phyloP scores from a whole-genome alignment of 2,329 filamentous ascomycete genomes.

The Capronia epimyces region DNA sequence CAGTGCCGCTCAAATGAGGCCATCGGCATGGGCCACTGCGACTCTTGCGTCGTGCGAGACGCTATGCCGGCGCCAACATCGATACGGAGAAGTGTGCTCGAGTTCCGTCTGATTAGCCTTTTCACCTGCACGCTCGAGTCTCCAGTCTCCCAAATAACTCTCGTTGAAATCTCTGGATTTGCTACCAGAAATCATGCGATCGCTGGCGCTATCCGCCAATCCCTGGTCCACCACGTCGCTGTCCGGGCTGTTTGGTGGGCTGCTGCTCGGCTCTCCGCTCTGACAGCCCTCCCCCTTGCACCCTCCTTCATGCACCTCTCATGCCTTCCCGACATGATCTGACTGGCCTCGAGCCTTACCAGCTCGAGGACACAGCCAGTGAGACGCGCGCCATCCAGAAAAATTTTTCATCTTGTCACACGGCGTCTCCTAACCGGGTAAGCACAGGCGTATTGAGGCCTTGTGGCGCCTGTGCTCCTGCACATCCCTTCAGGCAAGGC shows the following conservation, averaged over 20 bases:
- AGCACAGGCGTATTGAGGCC: constrained; percentile 15
- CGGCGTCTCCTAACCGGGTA: constrained; percentile 18
- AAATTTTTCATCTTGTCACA: constrained; percentile 24
- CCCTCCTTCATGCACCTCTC: constrained; percentile 9
- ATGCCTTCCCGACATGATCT: constrained; percentile 9
- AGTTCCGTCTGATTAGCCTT: background rate
- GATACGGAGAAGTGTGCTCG: background rate
- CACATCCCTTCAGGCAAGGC: constrained; percentile 19
- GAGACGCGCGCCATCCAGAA: background rate
- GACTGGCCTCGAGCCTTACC: constrained; percentile 12
- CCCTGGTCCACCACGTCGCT: background rate
- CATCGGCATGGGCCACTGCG: constrained; percentile 13
- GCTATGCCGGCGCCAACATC: background rate
- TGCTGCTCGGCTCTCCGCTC: constrained; percentile 3
- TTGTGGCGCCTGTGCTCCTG: constrained; percentile 7
- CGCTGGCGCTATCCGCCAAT: constrained; percentile 13
- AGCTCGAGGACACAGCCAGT: constrained; percentile 6
- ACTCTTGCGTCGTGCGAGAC: constrained; percentile 2
- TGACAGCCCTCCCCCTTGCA: background rate
- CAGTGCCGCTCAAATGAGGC: background rate
- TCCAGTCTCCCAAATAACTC: background rate
- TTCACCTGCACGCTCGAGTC: background rate
- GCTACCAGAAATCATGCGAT: constrained; percentile 12
- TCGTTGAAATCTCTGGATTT: constrained; percentile 1
- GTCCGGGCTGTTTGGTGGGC: background rate